A percentile compares a stretch with the other conserved stretches of the same genome.
These are phyloP conservation scores for Agrocybe praecox DNA, from an alignment of 768 basidiomycete genomes.

Conservation along the genomic window DNA sequence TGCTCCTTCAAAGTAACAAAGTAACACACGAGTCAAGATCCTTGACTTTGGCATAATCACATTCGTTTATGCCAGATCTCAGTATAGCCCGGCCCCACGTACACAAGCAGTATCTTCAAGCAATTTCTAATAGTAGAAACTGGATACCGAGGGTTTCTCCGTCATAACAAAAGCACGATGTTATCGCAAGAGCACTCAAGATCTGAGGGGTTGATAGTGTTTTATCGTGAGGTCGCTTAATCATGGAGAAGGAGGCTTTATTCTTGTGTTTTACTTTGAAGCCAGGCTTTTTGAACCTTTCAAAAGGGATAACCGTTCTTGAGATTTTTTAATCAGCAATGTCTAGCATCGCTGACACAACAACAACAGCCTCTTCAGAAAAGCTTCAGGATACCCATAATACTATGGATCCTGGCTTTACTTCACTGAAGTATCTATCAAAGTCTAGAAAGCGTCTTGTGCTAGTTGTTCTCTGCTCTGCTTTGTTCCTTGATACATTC, in stretches of 20 bases:
- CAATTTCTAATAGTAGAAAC: neutral
- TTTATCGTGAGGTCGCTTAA: neutral
- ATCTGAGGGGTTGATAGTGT: neutral
- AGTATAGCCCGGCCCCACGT: neutral
- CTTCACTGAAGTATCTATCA: constrained; percentile 8
- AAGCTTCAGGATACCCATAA: neutral
- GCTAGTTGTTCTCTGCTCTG: constrained; percentile 38
- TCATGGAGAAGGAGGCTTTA: neutral
- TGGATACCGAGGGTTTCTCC: neutral
- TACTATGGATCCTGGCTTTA: neutral
- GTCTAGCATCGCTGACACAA: neutral
- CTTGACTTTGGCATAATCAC: neutral
- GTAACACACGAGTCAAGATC: neutral
- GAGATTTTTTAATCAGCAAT: neutral
- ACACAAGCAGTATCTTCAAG: neutral
- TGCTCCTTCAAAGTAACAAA: neutral
- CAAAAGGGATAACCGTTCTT: neutral
- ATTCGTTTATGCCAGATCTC: too few species aligned
- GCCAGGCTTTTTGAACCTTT: neutral
- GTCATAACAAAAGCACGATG: neutral
- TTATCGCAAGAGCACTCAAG: neutral
- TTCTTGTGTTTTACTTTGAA: neutral
- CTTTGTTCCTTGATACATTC: constrained; percentile 46
- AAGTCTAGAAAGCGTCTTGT: constrained; percentile 19
- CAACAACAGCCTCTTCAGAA: neutral